phyloP scores from a whole-genome alignment of 2,329 filamentous ascomycete genomes.

The Tolypocladium pustulatum region DNA sequence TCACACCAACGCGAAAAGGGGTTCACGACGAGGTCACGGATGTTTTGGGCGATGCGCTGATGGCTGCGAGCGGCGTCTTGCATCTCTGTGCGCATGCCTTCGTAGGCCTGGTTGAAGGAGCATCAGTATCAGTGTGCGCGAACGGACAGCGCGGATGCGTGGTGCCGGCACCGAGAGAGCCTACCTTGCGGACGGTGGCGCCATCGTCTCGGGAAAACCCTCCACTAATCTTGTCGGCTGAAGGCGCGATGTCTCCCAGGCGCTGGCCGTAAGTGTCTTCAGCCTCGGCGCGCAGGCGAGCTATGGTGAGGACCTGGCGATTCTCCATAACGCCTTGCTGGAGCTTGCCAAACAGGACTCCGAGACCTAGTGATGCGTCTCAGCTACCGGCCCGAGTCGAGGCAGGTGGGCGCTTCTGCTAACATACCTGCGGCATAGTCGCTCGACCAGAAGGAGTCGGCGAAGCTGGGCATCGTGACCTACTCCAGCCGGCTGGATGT shows the following conservation, averaged over 20 bases:
- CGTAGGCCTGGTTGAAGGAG: constrained; percentile 59
- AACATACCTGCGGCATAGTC: constrained; percentile 86
- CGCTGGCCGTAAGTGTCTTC: constrained; percentile 81
- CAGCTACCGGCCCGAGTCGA: constrained; percentile 1
- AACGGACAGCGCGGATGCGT: neutral
- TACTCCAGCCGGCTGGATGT: constrained; percentile 5
- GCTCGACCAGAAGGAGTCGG: constrained; percentile 93
- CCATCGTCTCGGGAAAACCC: constrained; percentile 90
- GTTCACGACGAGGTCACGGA: constrained; percentile 87
- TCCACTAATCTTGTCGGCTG: constrained; percentile 69
- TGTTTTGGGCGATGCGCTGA: constrained; percentile 91
- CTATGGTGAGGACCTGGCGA: constrained; percentile 83
- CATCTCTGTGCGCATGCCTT: constrained; percentile 89
- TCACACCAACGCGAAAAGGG: constrained; percentile 96
- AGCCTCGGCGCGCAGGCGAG: constrained; percentile 88
- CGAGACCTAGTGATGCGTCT: constrained; percentile 49
- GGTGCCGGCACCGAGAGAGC: neutral
- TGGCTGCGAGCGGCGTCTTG: constrained; percentile 81
- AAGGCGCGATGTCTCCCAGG: constrained; percentile 70
- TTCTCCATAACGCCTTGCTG: constrained; percentile 95
- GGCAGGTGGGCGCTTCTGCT: neutral
- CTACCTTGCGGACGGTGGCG: constrained; percentile 87
- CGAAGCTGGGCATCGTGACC: constrained; percentile 70
- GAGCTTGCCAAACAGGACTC: constrained; percentile 90
- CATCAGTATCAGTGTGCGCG: constrained; percentile 8